Evolutionary conservation across 352 stramenopile species (phyloP).

Genomic region (Phytopythium helicoides): DNA sequence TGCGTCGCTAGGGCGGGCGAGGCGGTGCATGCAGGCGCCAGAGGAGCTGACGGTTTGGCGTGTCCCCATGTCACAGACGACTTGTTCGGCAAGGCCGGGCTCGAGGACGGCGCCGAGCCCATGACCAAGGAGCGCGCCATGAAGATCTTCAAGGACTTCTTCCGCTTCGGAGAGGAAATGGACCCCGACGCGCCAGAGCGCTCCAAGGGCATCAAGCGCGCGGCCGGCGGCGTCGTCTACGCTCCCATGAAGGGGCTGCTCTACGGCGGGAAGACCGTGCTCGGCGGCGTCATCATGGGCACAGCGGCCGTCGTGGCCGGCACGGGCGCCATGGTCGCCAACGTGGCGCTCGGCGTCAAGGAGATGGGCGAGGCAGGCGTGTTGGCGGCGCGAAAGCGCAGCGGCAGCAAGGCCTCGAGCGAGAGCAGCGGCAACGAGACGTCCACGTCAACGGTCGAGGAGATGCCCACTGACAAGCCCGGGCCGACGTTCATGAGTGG

Average conservation of each 20-base stretch:
- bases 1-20: constrained; percentile 36
- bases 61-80: constrained; percentile 61
- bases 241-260: constrained; percentile 76
- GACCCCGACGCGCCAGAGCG: constrained; percentile 75
- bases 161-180: constrained; percentile 83
- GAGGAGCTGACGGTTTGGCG: constrained; percentile 8
- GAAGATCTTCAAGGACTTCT: constrained; percentile 87
- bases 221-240: constrained; percentile 77
- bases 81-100: constrained; percentile 91
- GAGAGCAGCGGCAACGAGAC: constrained; percentile 23
- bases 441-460: constrained; percentile 19
- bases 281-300: constrained; percentile 83
- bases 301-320: constrained; percentile 74
- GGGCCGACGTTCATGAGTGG: constrained; percentile 78
- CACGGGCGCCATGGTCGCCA: constrained; percentile 78
- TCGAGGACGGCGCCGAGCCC: constrained; percentile 79
- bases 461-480: constrained; percentile 63
- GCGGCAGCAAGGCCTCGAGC: constrained; percentile 45
- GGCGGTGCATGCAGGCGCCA: not conserved
- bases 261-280: constrained; percentile 82
- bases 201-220: constrained; percentile 76
- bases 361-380: constrained; percentile 86
- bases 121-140: constrained; percentile 85
- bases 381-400: constrained; percentile 65
- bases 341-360: constrained; percentile 79